These are phyloP conservation scores for Aspergillus sp. DNA, from an alignment of 2,329 filamentous ascomycete genomes.

Conservation along the genomic window DNA sequence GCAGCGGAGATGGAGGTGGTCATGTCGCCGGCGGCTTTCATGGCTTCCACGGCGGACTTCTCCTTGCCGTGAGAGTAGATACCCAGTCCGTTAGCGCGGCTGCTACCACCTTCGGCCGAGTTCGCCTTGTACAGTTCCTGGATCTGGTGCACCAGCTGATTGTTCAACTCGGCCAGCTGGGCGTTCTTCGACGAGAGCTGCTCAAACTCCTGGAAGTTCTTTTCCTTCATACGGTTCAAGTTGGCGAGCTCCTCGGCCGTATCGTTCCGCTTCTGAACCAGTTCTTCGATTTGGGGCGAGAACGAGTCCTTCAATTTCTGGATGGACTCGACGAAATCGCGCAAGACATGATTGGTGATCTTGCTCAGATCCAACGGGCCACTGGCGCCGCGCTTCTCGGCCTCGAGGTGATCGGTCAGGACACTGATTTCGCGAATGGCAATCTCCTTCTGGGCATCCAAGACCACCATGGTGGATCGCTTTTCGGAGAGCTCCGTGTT, in stretches of 20 bases:
- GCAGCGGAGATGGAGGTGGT: slow-evolving; percentile 50
- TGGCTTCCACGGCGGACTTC: slow-evolving; percentile 37
- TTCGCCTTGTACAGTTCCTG: slow-evolving; percentile 84
- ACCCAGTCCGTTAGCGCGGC: slow-evolving; percentile 45
- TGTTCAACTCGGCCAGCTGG: slow-evolving; percentile 89
- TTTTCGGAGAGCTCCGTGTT: slow-evolving; percentile 88
- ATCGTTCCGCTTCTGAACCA: slow-evolving; percentile 79
- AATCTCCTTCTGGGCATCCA: slow-evolving; percentile 91
- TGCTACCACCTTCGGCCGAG: slow-evolving; percentile 23
- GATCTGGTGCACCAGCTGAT: slow-evolving; percentile 87
- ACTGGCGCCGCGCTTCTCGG: slow-evolving; percentile 73
- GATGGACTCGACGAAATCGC: slow-evolving; percentile 55
- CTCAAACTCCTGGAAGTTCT: slow-evolving; percentile 90
- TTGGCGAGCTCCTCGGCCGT: slow-evolving; percentile 77
- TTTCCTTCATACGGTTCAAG: slow-evolving; percentile 77
- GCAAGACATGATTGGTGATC: slow-evolving; percentile 53
- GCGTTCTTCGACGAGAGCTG: slow-evolving; percentile 89
- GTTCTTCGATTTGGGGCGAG: slow-evolving; percentile 66
- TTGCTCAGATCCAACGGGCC: slow-evolving; percentile 71
- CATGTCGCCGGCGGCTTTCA: slow-evolving; percentile 43
- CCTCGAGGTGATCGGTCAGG: slow-evolving; percentile 77
- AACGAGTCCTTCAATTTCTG: slow-evolving; percentile 74
- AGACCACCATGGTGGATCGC: slow-evolving; percentile 85
- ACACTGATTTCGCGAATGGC: slow-evolving; percentile 88
- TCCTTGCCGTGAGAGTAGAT: slow-evolving; percentile 53